Evolutionary conservation across 2,329 filamentous ascomycete species (phyloP).

Genomic region (Rhexocercosporidium sp.): DNA sequence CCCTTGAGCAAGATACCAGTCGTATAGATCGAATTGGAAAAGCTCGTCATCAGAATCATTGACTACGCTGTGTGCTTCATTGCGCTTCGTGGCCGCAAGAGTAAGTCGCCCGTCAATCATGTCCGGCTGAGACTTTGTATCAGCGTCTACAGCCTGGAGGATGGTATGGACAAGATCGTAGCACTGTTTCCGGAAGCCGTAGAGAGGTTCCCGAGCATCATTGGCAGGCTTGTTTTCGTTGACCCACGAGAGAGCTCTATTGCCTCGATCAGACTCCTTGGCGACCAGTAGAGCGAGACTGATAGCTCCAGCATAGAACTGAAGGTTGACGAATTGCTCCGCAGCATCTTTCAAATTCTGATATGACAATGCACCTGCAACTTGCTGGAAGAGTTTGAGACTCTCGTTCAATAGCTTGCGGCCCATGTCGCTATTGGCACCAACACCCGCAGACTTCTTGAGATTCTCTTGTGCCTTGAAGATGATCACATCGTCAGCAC

Average conservation of each 20-base stretch:
- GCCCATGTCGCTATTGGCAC: slow-evolving; percentile 74
- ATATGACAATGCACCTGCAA: slow-evolving; percentile 80
- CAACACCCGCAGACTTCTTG: slow-evolving; percentile 83
- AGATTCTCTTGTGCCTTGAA: slow-evolving; percentile 98
- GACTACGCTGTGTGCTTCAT: slow-evolving; percentile 90
- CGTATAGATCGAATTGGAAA: slow-evolving; percentile 95
- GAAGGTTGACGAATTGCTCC: slow-evolving; percentile 76
- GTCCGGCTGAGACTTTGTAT: slow-evolving; percentile 71
- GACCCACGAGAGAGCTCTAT: slow-evolving; percentile 83
- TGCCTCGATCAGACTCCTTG: slow-evolving; percentile 83
- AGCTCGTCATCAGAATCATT: slow-evolving; percentile 88
- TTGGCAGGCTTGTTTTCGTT: slow-evolving; percentile 77
- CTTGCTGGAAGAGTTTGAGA: slow-evolving; percentile 84
- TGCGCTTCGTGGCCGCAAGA: slow-evolving; percentile 75
- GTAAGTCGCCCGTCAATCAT: slow-evolving; percentile 80
- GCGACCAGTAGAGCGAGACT: slow-evolving; percentile 85
- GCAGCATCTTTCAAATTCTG: slow-evolving; percentile 81
- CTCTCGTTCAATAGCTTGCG: slow-evolving; percentile 87
- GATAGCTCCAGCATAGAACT: slow-evolving; percentile 94
- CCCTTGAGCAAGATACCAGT: slow-evolving; percentile 90
- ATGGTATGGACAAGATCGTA: slow-evolving; percentile 90
- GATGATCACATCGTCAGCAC: slow-evolving; percentile 93
- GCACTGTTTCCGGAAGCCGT: slow-evolving; percentile 74
- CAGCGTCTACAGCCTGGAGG: slow-evolving; percentile 76
- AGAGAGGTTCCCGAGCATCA: slow-evolving; percentile 73